These are phyloP conservation scores for Colletotrichum destructivum DNA, from an alignment of 2,329 filamentous ascomycete genomes.

Conservation along the genomic window DNA sequence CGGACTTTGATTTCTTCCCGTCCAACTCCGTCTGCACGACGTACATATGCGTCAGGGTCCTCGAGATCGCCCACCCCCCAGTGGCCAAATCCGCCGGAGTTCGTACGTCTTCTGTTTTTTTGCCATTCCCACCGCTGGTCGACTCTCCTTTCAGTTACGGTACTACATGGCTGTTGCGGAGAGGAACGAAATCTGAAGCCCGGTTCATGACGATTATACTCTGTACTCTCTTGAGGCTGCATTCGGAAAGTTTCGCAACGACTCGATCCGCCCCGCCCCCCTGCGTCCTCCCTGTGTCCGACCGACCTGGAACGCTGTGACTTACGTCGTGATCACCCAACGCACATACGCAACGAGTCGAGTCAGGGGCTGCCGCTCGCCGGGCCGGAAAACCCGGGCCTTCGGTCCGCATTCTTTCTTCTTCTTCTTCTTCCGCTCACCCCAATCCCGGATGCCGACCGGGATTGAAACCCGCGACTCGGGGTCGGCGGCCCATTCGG, in stretches of 20 bases:
- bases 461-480: slow-evolving; percentile 25
- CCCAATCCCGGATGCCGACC: slow-evolving; percentile 37
- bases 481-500: slow-evolving; percentile 23
- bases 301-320: neutral
- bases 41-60: slow-evolving; percentile 28
- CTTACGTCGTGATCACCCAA: slow-evolving; percentile 3
- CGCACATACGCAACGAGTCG: neutral
- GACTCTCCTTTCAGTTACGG: neutral
- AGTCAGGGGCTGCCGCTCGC: slow-evolving; percentile 10
- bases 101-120: slow-evolving; percentile 5
- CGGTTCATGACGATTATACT: slow-evolving; percentile 2
- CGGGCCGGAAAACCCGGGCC: neutral
- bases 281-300: too few relatives aligned
- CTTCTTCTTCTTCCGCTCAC: neutral
- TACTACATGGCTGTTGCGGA: slow-evolving; percentile 8
- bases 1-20: neutral
- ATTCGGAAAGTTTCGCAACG: slow-evolving; percentile 10
- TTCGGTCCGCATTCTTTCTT: slow-evolving; percentile 13
- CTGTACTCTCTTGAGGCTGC: neutral
- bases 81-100: slow-evolving; percentile 30
- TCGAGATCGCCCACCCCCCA: slow-evolving; percentile 9
- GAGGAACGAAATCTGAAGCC: slow-evolving; percentile 16
- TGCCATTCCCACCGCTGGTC: slow-evolving; percentile 6
- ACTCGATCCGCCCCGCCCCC: neutral
- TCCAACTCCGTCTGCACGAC: slow-evolving; percentile 13